Base-by-base conservation (phyloP, 352 stramenopile species). In the Globisporangium ultimum region DNA sequence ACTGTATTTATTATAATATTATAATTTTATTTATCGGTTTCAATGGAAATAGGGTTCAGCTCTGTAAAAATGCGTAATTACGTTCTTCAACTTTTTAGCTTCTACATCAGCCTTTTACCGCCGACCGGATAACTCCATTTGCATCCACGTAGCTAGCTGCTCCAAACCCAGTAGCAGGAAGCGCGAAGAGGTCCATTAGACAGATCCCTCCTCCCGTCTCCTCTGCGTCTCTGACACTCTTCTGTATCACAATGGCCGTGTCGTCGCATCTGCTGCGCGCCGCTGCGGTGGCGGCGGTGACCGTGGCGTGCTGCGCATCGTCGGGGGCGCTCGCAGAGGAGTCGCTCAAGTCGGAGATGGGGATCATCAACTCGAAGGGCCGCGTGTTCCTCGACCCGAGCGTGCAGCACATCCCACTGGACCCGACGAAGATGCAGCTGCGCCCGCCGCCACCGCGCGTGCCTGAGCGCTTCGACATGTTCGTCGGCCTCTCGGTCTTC, bases 401-500 rank as follows among this genome's bases (percentile, higher is more conserved):
- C 48, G 79, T 89, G 34, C 84, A 93, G 68, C 82, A 93, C 60
- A 81, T 89, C 52, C 84, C 84, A 22, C 64, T 88, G 9, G 59
- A 73, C 13, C 47, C 66, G 0, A 18, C 61, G 34, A 60, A 70
- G 21, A 24, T 66, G 6, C 60, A 81, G 9, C 55, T 91, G 47
- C 76, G 80, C 4, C 84, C 84, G 47, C 82, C 77, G 11, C 79
- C 80, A 24, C 64, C 76, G 22, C 76, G 77, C 48, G 70, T 88
- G 40, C 75, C 80, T 12, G 48, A 55, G 10, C 67, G 55, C n/a
- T 85, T 78, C 58, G 72, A 91, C 58, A 68, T 87, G 50, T 91
- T 90, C 56, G 66, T 93, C 10, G 85, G 85, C 0, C 68, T 93
- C 40, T 93, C 85, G 40, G 80, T 92, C 36, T 95, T 95, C 60